Evolutionary conservation across 768 basidiomycete species (phyloP), one percentile per base, ranked within the genome.

Genomic region (Rhizopogon roseolus): DNA sequence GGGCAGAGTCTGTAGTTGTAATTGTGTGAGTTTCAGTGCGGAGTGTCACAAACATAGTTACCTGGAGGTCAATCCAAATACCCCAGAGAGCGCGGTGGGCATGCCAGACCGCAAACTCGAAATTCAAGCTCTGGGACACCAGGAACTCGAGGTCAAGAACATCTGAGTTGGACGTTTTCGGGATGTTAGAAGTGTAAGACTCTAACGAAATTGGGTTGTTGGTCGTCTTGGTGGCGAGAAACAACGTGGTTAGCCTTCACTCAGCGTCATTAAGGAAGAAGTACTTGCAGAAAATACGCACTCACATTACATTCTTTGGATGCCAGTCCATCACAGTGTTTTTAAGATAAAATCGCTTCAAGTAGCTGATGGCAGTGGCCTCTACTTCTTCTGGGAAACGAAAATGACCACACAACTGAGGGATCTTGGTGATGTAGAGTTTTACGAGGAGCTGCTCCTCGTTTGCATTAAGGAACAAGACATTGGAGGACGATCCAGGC

Each of bases 311-410:
- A 64, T 92, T 94, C 72, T 95, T 96, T 0, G 97, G 97, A 73
- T 98, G 97, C 87, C 93, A 98, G 66, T 98, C 97, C 94, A 98
- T 98, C 50, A 94, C 93, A 2, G 95, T 98, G 65, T 98, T 98
- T 72, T 89, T 89, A 52, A 98, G 79, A 66, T 98, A 99, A 71
- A 99, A 99, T 4, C 97, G 81, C 68, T 98, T 98, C 60, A 99
- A 75, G 70, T 97, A 99, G 53, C 81, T 85, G 54, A 90, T 80
- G 0, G 94, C 93, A 4, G 96, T 98, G 0, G 93, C 90, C 68
- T 95, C 91, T 6, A 98, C 93, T 63, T 93, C 86, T 61, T 96
- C 92, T 0, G 92, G 88, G 65, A 96, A 90, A 43, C 85, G 82
- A 64, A 97, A 95, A 58, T 84, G 83, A 0, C 82, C 83, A 64